phyloP scores from a whole-genome alignment of 179 eudicot species.

The Beta macrorhiza region DNA sequence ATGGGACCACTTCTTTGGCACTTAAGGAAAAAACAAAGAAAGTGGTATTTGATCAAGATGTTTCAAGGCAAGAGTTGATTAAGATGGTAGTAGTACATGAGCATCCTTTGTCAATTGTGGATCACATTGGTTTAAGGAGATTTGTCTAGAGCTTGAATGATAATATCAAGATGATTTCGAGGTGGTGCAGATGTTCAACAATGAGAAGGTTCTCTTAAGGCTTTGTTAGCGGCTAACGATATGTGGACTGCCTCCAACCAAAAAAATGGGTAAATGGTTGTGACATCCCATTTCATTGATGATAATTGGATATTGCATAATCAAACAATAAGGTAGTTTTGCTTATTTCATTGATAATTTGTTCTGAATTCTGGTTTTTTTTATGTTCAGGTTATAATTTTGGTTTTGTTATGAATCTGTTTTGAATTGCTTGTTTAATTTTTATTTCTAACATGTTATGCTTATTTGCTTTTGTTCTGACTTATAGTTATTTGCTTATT shows the following conservation, averaged over 20 bases:
- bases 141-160: constrained; percentile 11
- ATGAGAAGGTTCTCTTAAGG: not conserved
- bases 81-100: constrained; percentile 24
- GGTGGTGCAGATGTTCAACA: constrained; percentile 22
- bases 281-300: not conserved
- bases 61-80: not conserved
- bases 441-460: not conserved
- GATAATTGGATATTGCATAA: constrained; percentile 24
- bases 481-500: too few relatives aligned
- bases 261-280: constrained; percentile 20
- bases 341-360: not conserved
- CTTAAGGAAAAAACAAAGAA: not conserved
- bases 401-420: too few relatives aligned
- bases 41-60: not conserved
- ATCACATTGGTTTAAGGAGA: constrained; percentile 18
- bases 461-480: not conserved
- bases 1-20: not conserved
- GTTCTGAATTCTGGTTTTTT: too few relatives aligned
- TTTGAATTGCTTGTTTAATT: too few relatives aligned
- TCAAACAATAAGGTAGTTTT: constrained; percentile 15
- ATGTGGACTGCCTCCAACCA: constrained; percentile 23
- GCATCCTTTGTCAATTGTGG: constrained; percentile 19
- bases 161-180: constrained; percentile 20
- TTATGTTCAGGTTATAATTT: not conserved
- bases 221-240: constrained; percentile 7